phyloP scores from a whole-genome alignment of 169 alveolate species.

The Eimeria falciformis region DNA sequence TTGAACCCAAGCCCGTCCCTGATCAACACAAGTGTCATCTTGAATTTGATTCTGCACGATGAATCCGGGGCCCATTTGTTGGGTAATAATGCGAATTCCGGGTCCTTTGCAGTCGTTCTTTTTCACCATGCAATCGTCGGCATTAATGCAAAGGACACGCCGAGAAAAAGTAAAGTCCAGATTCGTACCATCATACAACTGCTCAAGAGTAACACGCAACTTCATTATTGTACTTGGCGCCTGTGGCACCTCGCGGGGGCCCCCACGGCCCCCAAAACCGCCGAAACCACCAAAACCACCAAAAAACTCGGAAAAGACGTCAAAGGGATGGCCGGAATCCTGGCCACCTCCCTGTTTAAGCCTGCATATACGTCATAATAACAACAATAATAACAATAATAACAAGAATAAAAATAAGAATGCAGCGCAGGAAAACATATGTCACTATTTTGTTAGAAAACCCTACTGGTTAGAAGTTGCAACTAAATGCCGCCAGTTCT shows the following conservation, averaged over 20 bases:
- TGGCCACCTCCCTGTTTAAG: conserved; percentile 59
- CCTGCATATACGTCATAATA: conserved; percentile 24
- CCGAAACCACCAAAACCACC: conserved; percentile 66
- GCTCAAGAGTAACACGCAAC: conserved; percentile 80
- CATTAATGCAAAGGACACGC: conserved; percentile 82
- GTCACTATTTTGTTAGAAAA: too few species aligned
- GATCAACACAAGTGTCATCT: conserved; percentile 82
- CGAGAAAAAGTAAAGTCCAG: conserved; percentile 79
- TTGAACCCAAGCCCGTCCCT: conserved; percentile 82
- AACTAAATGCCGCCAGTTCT: too few species aligned
- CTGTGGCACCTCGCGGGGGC: conserved; percentile 70
- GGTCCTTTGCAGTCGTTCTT: conserved; percentile 83
- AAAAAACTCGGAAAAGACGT: conserved; percentile 63
- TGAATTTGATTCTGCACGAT: conserved; percentile 83
- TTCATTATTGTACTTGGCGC: conserved; percentile 77
- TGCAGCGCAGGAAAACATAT: too few species aligned
- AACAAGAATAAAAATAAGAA: not conserved
- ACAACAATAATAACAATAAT: not conserved
- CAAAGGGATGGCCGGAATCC: conserved; percentile 40
- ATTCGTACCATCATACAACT: conserved; percentile 79
- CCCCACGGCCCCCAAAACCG: conserved; percentile 74
- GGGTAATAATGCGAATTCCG: conserved; percentile 81
- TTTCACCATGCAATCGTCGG: conserved; percentile 80
- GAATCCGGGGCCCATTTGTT: conserved; percentile 86
- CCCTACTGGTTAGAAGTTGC: too few species aligned